phyloP scores from a whole-genome alignment of 2,329 filamentous ascomycete species.

The Hymenoscyphus infarciens region DNA sequence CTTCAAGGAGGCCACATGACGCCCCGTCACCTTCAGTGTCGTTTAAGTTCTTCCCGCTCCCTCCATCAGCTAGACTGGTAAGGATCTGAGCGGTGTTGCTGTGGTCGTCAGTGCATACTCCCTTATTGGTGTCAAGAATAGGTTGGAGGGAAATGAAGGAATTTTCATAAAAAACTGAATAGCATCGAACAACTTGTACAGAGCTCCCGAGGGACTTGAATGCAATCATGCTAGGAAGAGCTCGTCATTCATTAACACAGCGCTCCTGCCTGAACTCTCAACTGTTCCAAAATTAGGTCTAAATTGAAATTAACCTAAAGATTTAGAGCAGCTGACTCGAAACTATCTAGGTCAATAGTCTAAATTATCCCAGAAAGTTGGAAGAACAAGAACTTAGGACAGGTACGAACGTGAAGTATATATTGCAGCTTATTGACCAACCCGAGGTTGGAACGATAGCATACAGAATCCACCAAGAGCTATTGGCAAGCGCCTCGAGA shows the following conservation, averaged over 20 bases:
- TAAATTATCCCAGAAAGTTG: too few species aligned
- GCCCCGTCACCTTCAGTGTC: constrained; percentile 43
- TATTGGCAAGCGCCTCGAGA: not conserved
- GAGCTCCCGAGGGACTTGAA: not conserved
- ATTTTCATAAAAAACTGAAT: not conserved
- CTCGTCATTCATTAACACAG: not conserved
- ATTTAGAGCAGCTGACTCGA: too few species aligned
- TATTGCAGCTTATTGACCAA: too few species aligned
- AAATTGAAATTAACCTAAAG: too few species aligned
- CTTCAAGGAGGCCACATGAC: constrained; percentile 44
- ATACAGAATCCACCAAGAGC: not conserved
- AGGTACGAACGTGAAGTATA: too few species aligned
- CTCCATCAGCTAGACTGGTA: constrained; percentile 59
- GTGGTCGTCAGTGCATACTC: constrained; percentile 13
- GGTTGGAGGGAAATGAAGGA: not conserved
- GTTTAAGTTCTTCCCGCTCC: constrained; percentile 43
- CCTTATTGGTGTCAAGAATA: not conserved
- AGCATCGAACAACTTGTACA: not conserved
- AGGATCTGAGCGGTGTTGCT: constrained; percentile 67
- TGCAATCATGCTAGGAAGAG: not conserved
- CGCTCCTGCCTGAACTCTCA: too few species aligned
- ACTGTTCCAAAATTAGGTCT: too few species aligned
- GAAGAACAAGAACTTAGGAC: too few species aligned
- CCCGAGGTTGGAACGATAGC: too few species aligned
- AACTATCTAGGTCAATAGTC: too few species aligned